phyloP scores from a whole-genome alignment of 768 basidiomycete genomes.

The Xerocomellus intermedius region DNA sequence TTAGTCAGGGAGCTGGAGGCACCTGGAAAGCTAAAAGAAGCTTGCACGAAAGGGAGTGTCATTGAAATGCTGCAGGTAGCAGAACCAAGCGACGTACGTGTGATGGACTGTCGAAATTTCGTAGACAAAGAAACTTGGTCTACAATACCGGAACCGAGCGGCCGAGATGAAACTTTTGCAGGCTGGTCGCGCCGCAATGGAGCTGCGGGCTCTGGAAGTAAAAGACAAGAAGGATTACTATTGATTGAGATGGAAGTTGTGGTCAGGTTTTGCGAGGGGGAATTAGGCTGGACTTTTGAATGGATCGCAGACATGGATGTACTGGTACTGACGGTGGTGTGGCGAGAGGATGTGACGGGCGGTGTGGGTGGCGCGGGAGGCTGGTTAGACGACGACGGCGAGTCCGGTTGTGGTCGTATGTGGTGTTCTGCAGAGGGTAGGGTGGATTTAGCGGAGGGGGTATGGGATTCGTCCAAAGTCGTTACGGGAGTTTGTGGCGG shows the following conservation, averaged over 20 bases:
- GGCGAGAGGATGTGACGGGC: slow-evolving; percentile 7
- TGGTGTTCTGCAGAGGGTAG: slow-evolving; percentile 3
- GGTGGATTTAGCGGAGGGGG: slow-evolving; percentile 8
- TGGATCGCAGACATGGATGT: slow-evolving; percentile 20
- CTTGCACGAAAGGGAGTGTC: slow-evolving; percentile 11
- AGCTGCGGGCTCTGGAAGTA: slow-evolving; percentile 9
- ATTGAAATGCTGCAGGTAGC: neutral
- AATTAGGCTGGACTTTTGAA: slow-evolving; percentile 21
- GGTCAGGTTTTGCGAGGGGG: slow-evolving; percentile 11
- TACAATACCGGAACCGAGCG: slow-evolving; percentile 14
- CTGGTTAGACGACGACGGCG: slow-evolving; percentile 13
- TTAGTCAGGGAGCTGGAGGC: slow-evolving; percentile 10
- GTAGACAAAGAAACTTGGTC: slow-evolving; percentile 2
- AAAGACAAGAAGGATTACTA: slow-evolving; percentile 23
- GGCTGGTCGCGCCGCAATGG: slow-evolving; percentile 5
- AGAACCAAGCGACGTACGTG: slow-evolving; percentile 19
- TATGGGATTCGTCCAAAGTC: slow-evolving; percentile 13
- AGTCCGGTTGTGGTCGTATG: slow-evolving; percentile 5
- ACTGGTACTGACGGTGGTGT: slow-evolving; percentile 9
- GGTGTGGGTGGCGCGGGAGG: slow-evolving; percentile 23
- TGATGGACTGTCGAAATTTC: slow-evolving; percentile 19
- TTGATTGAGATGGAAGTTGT: slow-evolving; percentile 12
- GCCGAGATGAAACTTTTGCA: slow-evolving; percentile 10
- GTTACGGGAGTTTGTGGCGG: slow-evolving; percentile 26
- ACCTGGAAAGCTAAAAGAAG: slow-evolving; percentile 27